These are phyloP conservation scores for Trypanosoma caninum DNA, from an alignment of 208 protist species.

Conservation along the genomic window DNA sequence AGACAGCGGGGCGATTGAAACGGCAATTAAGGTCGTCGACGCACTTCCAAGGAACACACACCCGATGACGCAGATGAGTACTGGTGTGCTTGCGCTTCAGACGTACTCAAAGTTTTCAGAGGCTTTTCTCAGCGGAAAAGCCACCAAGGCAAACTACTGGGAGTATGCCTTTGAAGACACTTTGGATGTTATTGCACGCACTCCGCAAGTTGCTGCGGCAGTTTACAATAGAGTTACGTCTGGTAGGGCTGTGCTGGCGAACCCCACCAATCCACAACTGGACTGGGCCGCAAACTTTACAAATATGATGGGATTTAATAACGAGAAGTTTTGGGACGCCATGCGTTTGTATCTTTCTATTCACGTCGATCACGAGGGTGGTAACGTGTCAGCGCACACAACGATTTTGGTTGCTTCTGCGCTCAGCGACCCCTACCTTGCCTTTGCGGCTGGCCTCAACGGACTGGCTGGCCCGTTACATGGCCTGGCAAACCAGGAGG, in stretches of 20 bases:
- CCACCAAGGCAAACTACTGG: slow-evolving; percentile 96
- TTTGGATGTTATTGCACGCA: slow-evolving; percentile 90
- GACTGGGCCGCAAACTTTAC: slow-evolving; percentile 97
- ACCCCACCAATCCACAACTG: slow-evolving; percentile 45
- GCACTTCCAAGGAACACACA: slow-evolving; percentile 91
- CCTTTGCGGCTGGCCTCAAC: slow-evolving; percentile 92
- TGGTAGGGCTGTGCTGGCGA: slow-evolving; percentile 46
- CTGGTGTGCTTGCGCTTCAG: slow-evolving; percentile 91
- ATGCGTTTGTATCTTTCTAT: slow-evolving; percentile 98
- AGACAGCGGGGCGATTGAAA: slow-evolving; percentile 40
- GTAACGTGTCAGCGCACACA: slow-evolving; percentile 97
- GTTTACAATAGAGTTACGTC: slow-evolving; percentile 89
- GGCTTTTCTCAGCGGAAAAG: slow-evolving; percentile 87
- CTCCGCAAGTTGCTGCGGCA: slow-evolving; percentile 84
- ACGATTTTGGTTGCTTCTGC: slow-evolving; percentile 96
- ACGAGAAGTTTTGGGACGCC: slow-evolving; percentile 93
- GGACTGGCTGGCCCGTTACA: slow-evolving; percentile 97
- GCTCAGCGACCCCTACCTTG: slow-evolving; percentile 97
- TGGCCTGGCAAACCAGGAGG: slow-evolving; percentile 98
- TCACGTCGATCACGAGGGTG: slow-evolving; percentile 96
- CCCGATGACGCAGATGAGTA: slow-evolving; percentile 94
- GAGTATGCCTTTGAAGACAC: slow-evolving; percentile 93
- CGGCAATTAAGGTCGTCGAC: slow-evolving; percentile 84
- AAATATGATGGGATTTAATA: slow-evolving; percentile 92
- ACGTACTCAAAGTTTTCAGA: slow-evolving; percentile 91